A percentile compares a stretch with the other conserved stretches of the same genome.
Conservation (phyloP, 2,329 filamentous ascomycete genomes). For the Sclerotinia subarctica region DNA sequence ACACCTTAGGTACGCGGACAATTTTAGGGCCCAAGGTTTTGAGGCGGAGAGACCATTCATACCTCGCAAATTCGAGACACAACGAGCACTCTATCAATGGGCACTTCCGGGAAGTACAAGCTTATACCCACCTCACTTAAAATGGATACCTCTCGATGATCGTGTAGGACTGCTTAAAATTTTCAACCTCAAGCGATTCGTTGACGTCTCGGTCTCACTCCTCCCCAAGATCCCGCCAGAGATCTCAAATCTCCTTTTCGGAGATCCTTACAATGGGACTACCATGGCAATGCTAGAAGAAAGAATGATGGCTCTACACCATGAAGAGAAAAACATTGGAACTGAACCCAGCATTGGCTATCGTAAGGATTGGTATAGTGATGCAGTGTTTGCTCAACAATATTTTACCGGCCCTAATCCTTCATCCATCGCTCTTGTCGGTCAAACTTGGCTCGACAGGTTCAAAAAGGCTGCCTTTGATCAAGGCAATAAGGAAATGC, state of each 20-base stretch:
- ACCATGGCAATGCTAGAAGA: slow-evolving; percentile 21
- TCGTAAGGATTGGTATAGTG: slow-evolving; percentile 31
- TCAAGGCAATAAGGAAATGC: slow-evolving; percentile 24
- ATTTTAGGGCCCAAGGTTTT: slow-evolving; percentile 4
- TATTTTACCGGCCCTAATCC: slow-evolving; percentile 42
- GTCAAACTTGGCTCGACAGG: slow-evolving; percentile 26
- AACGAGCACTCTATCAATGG: slow-evolving; percentile 21
- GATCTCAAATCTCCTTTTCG: slow-evolving; percentile 19
- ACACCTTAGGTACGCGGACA: neutral
- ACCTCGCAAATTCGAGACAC: slow-evolving; percentile 15
- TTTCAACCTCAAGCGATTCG: slow-evolving; percentile 33
- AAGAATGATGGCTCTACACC: neutral
- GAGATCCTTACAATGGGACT: slow-evolving; percentile 18
- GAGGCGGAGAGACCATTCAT: slow-evolving; percentile 8
- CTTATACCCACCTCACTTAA: slow-evolving; percentile 36
- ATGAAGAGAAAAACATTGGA: slow-evolving; percentile 15
- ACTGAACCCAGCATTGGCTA: slow-evolving; percentile 24
- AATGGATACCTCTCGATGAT: slow-evolving; percentile 32
- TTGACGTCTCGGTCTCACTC: slow-evolving; percentile 30
- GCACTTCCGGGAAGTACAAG: slow-evolving; percentile 13
- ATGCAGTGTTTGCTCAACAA: slow-evolving; percentile 44
- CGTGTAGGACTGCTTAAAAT: slow-evolving; percentile 30
- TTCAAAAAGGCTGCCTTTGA: slow-evolving; percentile 26
- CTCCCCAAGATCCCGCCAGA: slow-evolving; percentile 29
- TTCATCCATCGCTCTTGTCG: slow-evolving; percentile 27